Percentiles rank a stretch among this genome's conserved stretches.
Evolutionary conservation across 495 filamentous ascomycete genomes (phyloP).

Genomic region (Aspergillus mulundensis): DNA sequence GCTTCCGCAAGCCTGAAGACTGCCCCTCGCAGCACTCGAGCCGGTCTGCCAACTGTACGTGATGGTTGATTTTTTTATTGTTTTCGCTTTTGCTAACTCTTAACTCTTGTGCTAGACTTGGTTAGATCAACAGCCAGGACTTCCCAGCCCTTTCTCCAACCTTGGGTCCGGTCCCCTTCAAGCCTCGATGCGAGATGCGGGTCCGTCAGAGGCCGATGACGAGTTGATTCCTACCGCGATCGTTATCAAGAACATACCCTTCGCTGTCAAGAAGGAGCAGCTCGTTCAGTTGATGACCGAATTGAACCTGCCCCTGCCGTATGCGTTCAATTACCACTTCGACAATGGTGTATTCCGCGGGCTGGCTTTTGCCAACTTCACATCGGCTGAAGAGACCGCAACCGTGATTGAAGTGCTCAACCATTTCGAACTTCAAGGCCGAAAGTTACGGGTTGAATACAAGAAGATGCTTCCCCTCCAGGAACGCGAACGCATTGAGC

Average conservation of each 20-base stretch:
- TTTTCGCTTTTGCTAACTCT: slow-evolving; percentile 3
- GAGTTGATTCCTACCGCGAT: slow-evolving; percentile 97
- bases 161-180: slow-evolving; percentile 51
- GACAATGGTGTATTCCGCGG: slow-evolving; percentile 97
- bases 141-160: slow-evolving; percentile 50
- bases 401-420: slow-evolving; percentile 88
- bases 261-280: slow-evolving; percentile 96
- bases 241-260: slow-evolving; percentile 99
- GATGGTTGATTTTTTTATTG: background rate
- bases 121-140: slow-evolving; percentile 55
- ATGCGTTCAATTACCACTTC: slow-evolving; percentile 99
- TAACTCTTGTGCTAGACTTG: slow-evolving; percentile 53
- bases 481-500: slow-evolving; percentile 92
- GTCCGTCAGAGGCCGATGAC: slow-evolving; percentile 58
- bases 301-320: slow-evolving; percentile 83
- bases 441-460: slow-evolving; percentile 94
- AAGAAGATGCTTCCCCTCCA: slow-evolving; percentile 98
- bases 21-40: slow-evolving; percentile 43
- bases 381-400: slow-evolving; percentile 87
- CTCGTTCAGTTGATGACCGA: slow-evolving; percentile 89
- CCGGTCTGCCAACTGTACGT: slow-evolving; percentile 58
- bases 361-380: slow-evolving; percentile 97
- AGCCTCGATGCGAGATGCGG: slow-evolving; percentile 50
- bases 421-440: slow-evolving; percentile 88
- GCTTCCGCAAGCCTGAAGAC: slow-evolving; percentile 57